Percentiles rank a stretch among this genome's conserved stretches.
Conservation (phyloP, 345 rosid genomes). For the Cardamine chenopodiifolia region DNA sequence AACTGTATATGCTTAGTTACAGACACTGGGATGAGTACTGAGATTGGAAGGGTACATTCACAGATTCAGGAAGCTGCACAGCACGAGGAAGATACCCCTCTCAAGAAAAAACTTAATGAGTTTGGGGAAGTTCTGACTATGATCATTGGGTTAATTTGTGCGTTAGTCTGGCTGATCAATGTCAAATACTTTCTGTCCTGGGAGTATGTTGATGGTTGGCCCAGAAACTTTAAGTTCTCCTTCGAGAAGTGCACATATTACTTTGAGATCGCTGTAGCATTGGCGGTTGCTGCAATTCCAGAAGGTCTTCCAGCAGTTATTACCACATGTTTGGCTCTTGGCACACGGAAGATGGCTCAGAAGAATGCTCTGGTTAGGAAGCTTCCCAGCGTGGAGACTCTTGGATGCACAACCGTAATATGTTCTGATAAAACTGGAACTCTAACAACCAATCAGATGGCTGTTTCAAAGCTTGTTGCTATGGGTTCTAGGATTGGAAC, state of each 20-base stretch:
- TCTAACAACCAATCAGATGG: conserved; percentile 92
- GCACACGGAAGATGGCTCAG: conserved; percentile 97
- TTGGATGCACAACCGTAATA: conserved; percentile 91
- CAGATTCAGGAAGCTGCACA: conserved; percentile 94
- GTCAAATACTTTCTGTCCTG: conserved; percentile 87
- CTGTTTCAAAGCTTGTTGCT: conserved; percentile 82
- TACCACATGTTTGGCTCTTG: conserved; percentile 92
- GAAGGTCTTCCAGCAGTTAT: conserved; percentile 98
- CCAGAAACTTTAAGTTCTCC: conserved; percentile 81
- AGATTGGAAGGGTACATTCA: conserved; percentile 89
- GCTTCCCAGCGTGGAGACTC: conserved; percentile 93
- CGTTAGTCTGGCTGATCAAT: conserved; percentile 89
- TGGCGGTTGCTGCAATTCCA: conserved; percentile 98
- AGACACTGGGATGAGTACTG: conserved; percentile 78
- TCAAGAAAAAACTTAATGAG: conserved; percentile 91
- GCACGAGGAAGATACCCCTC: conserved; percentile 83
- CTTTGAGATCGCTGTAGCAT: conserved; percentile 95
- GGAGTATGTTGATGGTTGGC: conserved; percentile 95
- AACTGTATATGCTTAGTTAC: conserved; percentile 79
- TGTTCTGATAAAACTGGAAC: conserved; percentile 97
- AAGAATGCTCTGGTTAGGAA: conserved; percentile 94
- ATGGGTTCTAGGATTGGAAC: conserved; percentile 71
- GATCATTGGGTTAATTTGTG: conserved; percentile 83
- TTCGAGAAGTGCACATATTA: conserved; percentile 98
- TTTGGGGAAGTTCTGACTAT: conserved; percentile 82